phyloP scores from a whole-genome alignment of 192 early-diverging fungal genomes.

The Ambispora gerdemannii region DNA sequence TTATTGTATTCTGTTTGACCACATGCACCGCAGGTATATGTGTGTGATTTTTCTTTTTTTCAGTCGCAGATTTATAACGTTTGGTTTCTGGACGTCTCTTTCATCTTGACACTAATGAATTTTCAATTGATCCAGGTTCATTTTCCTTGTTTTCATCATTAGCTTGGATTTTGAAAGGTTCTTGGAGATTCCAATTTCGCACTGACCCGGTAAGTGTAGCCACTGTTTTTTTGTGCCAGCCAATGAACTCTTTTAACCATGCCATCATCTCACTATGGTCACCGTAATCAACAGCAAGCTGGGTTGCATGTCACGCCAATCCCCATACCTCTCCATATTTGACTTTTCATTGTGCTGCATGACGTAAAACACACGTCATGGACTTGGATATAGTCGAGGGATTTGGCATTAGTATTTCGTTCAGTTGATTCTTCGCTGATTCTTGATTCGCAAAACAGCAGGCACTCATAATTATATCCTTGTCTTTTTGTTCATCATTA shows the following conservation, averaged over 20 bases:
- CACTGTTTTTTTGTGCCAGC: background rate
- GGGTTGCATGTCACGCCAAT: background rate
- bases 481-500: background rate
- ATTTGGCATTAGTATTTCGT: background rate
- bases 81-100: background rate
- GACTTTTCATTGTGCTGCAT: background rate
- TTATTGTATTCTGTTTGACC: background rate
- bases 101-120: background rate
- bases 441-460: background rate
- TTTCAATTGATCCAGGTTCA: background rate
- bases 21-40: background rate
- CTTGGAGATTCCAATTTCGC: background rate
- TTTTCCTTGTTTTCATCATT: background rate
- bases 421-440: background rate
- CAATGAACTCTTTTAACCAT: conserved; percentile 4
- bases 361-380: background rate
- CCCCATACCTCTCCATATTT: background rate
- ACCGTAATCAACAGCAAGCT: background rate
- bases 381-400: background rate
- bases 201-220: background rate
- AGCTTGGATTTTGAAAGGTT: background rate
- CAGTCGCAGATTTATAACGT: background rate
- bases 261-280: background rate
- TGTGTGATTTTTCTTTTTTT: background rate
- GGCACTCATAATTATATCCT: background rate